phyloP scores from a whole-genome alignment of 768 basidiomycete genomes.

The Leccinum imitatum region DNA sequence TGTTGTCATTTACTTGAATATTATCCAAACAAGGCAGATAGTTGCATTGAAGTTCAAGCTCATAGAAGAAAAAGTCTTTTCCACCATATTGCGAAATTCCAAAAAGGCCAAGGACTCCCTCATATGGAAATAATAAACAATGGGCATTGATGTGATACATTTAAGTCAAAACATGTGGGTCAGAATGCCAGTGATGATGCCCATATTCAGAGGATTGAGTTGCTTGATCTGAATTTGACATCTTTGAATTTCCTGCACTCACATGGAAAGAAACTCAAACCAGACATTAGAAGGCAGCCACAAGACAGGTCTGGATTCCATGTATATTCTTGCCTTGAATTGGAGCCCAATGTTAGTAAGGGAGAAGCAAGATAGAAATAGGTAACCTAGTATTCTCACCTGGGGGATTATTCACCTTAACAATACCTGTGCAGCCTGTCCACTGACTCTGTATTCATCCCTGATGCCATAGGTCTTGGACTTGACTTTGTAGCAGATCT shows the following conservation, averaged over 20 bases:
- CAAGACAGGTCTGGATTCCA: background rate
- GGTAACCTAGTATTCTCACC: background rate
- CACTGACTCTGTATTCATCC: conserved; percentile 8
- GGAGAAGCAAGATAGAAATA: too few relatives aligned
- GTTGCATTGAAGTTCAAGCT: background rate
- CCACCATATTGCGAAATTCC: background rate
- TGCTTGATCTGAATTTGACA: background rate
- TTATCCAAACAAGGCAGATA: too few relatives aligned
- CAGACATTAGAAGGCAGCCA: conserved; percentile 7
- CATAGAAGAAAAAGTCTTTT: background rate
- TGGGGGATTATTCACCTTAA: background rate
- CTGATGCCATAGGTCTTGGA: background rate
- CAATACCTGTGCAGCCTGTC: conserved; percentile 5
- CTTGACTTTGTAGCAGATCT: background rate
- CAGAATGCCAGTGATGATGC: conserved; percentile 4
- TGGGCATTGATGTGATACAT: background rate
- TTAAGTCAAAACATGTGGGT: background rate
- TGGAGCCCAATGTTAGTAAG: too few relatives aligned
- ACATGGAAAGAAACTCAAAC: background rate
- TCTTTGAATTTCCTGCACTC: background rate
- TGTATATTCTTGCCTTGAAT: conserved; percentile 1
- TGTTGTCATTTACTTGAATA: too few relatives aligned
- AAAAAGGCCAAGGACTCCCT: background rate
- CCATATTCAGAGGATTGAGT: conserved; percentile 10
- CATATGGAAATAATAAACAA: background rate